A percentile compares a stretch with the other conserved stretches of the same genome.
phyloP scores from a whole-genome alignment of 106 monocot species.

The Dendrobium catenatum region DNA sequence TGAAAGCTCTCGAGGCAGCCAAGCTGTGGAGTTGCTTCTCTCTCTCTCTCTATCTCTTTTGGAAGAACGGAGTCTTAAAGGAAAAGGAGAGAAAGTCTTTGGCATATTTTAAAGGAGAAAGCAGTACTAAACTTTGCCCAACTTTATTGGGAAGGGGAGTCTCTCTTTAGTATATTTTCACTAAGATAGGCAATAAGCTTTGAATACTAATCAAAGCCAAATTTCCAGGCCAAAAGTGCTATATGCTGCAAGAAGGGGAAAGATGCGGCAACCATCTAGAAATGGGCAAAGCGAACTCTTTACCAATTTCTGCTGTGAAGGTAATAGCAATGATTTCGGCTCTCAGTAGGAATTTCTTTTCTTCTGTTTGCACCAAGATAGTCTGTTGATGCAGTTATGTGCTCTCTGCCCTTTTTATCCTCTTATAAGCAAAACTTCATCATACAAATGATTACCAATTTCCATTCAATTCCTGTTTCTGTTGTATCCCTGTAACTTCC shows the following conservation, averaged over 20 bases:
- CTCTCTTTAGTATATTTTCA: not conserved
- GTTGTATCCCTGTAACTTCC: too few species aligned
- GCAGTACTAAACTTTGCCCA: constrained; percentile 2
- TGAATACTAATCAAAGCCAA: constrained; percentile 1
- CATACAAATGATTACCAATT: not conserved
- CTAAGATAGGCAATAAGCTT: not conserved
- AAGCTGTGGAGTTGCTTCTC: not conserved
- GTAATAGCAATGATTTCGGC: not conserved
- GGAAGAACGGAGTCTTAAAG: not conserved
- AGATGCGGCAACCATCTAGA: not conserved
- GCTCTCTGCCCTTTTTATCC: not conserved
- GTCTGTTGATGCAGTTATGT: not conserved
- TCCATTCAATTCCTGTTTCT: too few species aligned
- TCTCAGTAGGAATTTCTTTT: not conserved
- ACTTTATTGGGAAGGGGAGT: not conserved
- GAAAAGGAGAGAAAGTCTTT: not conserved
- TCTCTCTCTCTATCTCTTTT: not conserved
- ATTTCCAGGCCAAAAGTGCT: constrained; percentile 1
- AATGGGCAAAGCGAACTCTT: not conserved
- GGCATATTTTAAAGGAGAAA: not conserved
- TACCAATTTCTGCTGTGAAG: not conserved
- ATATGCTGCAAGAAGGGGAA: not conserved
- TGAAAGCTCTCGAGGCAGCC: constrained; percentile 2
- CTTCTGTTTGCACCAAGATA: not conserved
- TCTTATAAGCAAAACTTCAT: not conserved